Evolutionary conservation across 2,329 filamentous ascomycete genomes (phyloP).

Genomic region (Ophiostoma montium): DNA sequence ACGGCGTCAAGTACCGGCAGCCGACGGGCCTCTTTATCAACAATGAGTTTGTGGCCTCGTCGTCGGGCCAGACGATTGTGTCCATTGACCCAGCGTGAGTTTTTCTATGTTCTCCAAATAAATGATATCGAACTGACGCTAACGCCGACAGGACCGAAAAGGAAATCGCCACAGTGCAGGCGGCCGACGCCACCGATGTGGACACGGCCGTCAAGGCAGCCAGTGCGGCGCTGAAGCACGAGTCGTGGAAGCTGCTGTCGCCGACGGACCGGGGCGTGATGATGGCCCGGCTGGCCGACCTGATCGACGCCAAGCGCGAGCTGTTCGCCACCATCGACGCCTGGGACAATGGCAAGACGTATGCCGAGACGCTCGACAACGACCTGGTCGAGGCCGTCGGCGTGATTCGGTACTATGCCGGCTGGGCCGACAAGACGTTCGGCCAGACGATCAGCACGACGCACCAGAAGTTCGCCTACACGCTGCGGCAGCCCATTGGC

Average conservation of each 20-base stretch:
- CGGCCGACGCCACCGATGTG: conserved; percentile 6
- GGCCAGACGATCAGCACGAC: conserved; percentile 53
- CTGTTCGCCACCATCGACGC: conserved; percentile 42
- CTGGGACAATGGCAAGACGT: conserved; percentile 69
- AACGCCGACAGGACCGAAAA: conserved; percentile 1
- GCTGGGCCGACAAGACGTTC: conserved; percentile 56
- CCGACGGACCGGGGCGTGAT: conserved; percentile 21
- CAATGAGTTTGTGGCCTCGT: conserved; percentile 61
- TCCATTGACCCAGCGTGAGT: conserved; percentile 53
- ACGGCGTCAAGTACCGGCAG: conserved; percentile 1
- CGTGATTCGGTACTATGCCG: conserved; percentile 57
- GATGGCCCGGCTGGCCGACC: conserved; percentile 28
- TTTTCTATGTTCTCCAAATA: neutral
- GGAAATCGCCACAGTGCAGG: conserved; percentile 4
- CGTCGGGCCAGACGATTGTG: conserved; percentile 47
- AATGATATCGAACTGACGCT: conserved; percentile 16
- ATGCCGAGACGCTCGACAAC: neutral
- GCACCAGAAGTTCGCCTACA: conserved; percentile 52
- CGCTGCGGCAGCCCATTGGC: conserved; percentile 52
- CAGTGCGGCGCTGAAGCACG: conserved; percentile 3
- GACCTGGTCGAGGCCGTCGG: conserved; percentile 13
- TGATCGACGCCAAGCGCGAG: conserved; percentile 24
- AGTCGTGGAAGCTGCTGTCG: conserved; percentile 4
- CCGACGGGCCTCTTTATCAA: conserved; percentile 58
- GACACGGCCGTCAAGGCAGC: conserved; percentile 11